Percentiles rank a stretch among this genome's conserved stretches.
Evolutionary conservation across 2,329 filamentous ascomycete species (phyloP).

Genomic region (Teratosphaeria nubilosa): DNA sequence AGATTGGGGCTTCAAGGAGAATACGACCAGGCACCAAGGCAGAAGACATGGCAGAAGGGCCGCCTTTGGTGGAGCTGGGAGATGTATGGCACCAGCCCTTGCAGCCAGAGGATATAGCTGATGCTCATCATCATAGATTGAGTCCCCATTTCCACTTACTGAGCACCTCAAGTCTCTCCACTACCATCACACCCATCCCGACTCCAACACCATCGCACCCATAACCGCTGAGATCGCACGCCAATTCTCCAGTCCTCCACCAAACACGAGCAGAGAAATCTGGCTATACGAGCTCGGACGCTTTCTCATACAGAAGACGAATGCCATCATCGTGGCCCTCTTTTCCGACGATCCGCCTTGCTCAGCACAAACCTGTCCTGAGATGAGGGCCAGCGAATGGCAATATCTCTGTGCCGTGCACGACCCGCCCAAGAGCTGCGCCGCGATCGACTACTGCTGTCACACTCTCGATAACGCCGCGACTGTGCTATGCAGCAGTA

Average conservation of each 20-base stretch:
- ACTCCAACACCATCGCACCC: slow-evolving; percentile 60
- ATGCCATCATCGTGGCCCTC: slow-evolving; percentile 82
- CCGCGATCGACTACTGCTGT: slow-evolving; percentile 97
- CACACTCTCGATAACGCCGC: slow-evolving; percentile 97
- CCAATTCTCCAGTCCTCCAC: slow-evolving; percentile 68
- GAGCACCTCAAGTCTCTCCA: slow-evolving; percentile 93
- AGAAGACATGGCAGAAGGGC: slow-evolving; percentile 86
- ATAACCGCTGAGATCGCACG: slow-evolving; percentile 67
- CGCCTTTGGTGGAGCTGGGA: slow-evolving; percentile 72
- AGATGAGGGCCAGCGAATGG: slow-evolving; percentile 99
- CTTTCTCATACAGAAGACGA: slow-evolving; percentile 89
- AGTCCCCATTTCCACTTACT: slow-evolving; percentile 93
- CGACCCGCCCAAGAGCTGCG: slow-evolving; percentile 91
- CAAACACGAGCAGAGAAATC: slow-evolving; percentile 71
- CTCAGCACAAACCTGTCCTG: slow-evolving; percentile 78
- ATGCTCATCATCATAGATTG: slow-evolving; percentile 51
- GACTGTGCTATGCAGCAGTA: slow-evolving; percentile 85
- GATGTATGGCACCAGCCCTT: slow-evolving; percentile 49
- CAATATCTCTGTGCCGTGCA: slow-evolving; percentile 98
- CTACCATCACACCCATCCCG: slow-evolving; percentile 65
- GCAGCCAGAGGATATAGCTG: neutral
- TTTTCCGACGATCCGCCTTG: slow-evolving; percentile 86
- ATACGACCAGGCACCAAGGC: slow-evolving; percentile 88
- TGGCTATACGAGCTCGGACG: slow-evolving; percentile 98
- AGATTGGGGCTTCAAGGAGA: slow-evolving; percentile 67